phyloP scores from a whole-genome alignment of 1,284 basidiomycete genomes.

The Tilletia horrida region DNA sequence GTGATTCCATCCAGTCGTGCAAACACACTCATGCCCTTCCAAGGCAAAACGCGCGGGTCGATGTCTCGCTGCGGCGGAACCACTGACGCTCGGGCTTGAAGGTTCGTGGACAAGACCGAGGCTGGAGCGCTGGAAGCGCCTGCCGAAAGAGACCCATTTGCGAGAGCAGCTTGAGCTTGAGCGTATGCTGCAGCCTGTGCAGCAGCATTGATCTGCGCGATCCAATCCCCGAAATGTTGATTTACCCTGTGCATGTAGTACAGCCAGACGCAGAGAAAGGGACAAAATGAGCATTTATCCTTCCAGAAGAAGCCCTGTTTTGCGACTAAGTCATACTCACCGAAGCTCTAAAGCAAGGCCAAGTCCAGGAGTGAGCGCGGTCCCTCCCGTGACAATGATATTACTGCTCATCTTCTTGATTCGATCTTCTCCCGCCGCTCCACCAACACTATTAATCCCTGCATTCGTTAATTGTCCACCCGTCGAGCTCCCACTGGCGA shows the following conservation, averaged over 20 bases:
- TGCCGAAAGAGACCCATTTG: neutral
- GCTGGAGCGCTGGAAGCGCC: neutral
- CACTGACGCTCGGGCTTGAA: slow-evolving; percentile 63
- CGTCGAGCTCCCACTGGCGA: slow-evolving; percentile 15
- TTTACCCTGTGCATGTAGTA: slow-evolving; percentile 19
- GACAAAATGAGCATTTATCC: neutral
- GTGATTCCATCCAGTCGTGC: slow-evolving; percentile 79
- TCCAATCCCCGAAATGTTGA: slow-evolving; percentile 25
- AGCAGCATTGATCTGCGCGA: slow-evolving; percentile 25
- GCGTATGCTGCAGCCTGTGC: slow-evolving; percentile 33
- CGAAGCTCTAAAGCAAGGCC: slow-evolving; percentile 53
- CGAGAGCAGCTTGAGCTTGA: slow-evolving; percentile 1
- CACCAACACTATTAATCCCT: slow-evolving; percentile 64
- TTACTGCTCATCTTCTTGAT: slow-evolving; percentile 83
- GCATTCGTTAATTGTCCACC: slow-evolving; percentile 23
- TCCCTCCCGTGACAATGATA: slow-evolving; percentile 80
- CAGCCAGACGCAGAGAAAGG: neutral
- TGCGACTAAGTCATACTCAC: slow-evolving; percentile 20
- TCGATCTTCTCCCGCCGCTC: slow-evolving; percentile 69
- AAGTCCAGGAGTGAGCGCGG: slow-evolving; percentile 61
- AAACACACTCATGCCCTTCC: slow-evolving; percentile 94
- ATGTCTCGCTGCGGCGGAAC: slow-evolving; percentile 89
- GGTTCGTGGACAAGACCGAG: neutral
- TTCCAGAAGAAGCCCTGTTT: too few relatives aligned
- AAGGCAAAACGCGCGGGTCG: slow-evolving; percentile 80